Conservation (phyloP, 805 yeast genomes). For the Teunomyces funiuensis region DNA sequence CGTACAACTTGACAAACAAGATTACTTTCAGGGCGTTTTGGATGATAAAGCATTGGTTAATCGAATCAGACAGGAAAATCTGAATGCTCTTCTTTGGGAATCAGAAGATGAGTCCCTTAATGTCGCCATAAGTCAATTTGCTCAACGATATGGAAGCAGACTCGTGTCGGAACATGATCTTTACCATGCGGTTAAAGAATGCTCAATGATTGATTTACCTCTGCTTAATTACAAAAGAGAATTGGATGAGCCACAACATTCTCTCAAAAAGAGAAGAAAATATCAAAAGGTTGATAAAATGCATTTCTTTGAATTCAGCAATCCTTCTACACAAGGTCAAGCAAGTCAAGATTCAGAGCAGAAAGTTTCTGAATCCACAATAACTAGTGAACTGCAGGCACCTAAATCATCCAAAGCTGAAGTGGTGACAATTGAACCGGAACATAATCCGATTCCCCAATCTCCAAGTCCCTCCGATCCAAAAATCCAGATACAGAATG, state of each 20-base stretch:
- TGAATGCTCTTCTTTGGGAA: not conserved
- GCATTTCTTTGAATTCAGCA: conserved; percentile 33
- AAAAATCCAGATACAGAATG: no score
- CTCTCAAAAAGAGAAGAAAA: conserved; percentile 30
- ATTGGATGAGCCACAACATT: conserved; percentile 8
- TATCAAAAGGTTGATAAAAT: conserved; percentile 32
- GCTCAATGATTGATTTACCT: conserved; percentile 5
- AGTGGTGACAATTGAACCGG: not conserved
- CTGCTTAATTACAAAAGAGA: conserved; percentile 5
- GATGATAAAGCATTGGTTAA: conserved; percentile 7
- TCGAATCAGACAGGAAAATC: conserved; percentile 5
- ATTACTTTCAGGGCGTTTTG: not conserved
- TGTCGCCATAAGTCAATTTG: not conserved
- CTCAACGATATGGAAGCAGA: not conserved
- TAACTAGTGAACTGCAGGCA: not conserved
- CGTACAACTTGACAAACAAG: not conserved
- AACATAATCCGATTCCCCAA: not conserved
- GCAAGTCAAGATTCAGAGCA: not conserved
- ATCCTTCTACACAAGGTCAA: conserved; percentile 3
- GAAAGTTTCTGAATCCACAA: not conserved
- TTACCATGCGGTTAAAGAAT: conserved; percentile 8
- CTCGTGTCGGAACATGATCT: conserved; percentile 8
- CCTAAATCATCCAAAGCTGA: not conserved
- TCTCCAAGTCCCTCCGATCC: not conserved
- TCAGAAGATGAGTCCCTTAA: not conserved